Evolutionary conservation across 2,329 filamentous ascomycete genomes (phyloP).

Genomic region (Fusarium sp.): DNA sequence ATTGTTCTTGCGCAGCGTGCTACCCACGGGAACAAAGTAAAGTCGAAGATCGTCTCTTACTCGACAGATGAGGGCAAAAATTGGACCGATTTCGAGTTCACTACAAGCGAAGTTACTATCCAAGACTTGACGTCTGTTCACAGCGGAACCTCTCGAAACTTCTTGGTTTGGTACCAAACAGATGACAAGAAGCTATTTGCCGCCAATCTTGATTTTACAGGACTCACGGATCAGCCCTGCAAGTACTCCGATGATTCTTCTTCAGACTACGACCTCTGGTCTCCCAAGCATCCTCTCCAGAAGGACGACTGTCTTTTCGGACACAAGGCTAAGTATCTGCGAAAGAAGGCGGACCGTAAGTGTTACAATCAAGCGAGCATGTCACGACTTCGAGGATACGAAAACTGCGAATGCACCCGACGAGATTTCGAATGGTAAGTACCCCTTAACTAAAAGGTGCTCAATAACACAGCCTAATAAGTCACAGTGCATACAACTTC

Average conservation of each 20-base stretch:
- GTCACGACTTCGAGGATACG: conserved; percentile 76
- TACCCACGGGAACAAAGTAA: conserved; percentile 74
- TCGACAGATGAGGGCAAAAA: conserved; percentile 83
- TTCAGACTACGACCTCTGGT: conserved; percentile 87
- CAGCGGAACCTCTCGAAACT: conserved; percentile 90
- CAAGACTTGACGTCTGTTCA: conserved; percentile 88
- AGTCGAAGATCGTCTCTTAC: conserved; percentile 79
- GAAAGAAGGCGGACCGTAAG: conserved; percentile 82
- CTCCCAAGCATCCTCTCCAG: conserved; percentile 83
- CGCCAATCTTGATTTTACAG: conserved; percentile 90
- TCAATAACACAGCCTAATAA: conserved; percentile 25
- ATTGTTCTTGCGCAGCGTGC: conserved; percentile 86
- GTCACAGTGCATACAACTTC: conserved; percentile 89
- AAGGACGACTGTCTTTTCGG: conserved; percentile 90
- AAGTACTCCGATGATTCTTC: conserved; percentile 71
- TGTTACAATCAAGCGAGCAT: conserved; percentile 87
- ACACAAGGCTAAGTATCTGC: conserved; percentile 88
- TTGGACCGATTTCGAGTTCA: conserved; percentile 84
- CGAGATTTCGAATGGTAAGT: conserved; percentile 93
- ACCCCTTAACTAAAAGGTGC: background rate
- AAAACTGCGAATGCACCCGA: conserved; percentile 86
- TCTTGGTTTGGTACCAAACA: conserved; percentile 84
- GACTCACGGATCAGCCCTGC: conserved; percentile 81
- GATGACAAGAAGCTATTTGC: conserved; percentile 73
- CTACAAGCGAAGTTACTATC: conserved; percentile 77